Percentiles rank a stretch among this genome's conserved stretches.
phyloP scores from a whole-genome alignment of 2,329 filamentous ascomycete genomes.

The Ramularia collo-cygni region DNA sequence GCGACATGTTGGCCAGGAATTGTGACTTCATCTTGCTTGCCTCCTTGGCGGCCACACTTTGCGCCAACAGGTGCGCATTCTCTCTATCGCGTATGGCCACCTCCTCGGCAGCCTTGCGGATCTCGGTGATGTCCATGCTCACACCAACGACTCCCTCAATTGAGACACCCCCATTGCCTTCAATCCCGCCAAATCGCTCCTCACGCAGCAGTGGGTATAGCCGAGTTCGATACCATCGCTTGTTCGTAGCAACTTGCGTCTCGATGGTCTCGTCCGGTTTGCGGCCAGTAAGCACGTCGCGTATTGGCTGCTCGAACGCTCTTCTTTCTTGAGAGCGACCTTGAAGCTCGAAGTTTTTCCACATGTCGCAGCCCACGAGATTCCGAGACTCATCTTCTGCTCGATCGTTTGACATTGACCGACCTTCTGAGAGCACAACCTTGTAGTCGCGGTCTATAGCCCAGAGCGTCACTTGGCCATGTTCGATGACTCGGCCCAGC shows the following conservation, averaged over 20 bases:
- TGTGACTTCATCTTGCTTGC: conserved; percentile 73
- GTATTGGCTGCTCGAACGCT: conserved; percentile 51
- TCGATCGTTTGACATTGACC: conserved; percentile 29
- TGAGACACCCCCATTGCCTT: conserved; percentile 33
- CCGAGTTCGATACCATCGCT: conserved; percentile 64
- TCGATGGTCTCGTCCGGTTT: conserved; percentile 57
- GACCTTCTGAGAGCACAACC: conserved; percentile 65
- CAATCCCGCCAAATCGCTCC: conserved; percentile 46
- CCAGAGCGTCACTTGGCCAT: conserved; percentile 70
- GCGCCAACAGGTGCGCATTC: conserved; percentile 63
- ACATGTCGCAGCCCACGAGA: conserved; percentile 54
- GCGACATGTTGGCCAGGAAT: conserved; percentile 59
- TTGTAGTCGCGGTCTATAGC: conserved; percentile 57
- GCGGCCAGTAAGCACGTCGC: conserved; percentile 57
- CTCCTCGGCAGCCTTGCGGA: conserved; percentile 58
- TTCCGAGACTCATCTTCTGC: conserved; percentile 7
- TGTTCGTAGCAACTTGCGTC: conserved; percentile 49
- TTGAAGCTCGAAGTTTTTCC: conserved; percentile 50
- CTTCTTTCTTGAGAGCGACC: conserved; percentile 28
- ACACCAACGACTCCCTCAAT: conserved; percentile 70
- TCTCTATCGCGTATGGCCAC: conserved; percentile 57
- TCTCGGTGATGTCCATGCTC: conserved; percentile 72
- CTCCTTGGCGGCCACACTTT: conserved; percentile 72
- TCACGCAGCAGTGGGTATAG: conserved; percentile 60
- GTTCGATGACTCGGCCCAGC: conserved; percentile 64